Conservation (phyloP, 441 rosid genomes). For the Aleurites moluccanus region DNA sequence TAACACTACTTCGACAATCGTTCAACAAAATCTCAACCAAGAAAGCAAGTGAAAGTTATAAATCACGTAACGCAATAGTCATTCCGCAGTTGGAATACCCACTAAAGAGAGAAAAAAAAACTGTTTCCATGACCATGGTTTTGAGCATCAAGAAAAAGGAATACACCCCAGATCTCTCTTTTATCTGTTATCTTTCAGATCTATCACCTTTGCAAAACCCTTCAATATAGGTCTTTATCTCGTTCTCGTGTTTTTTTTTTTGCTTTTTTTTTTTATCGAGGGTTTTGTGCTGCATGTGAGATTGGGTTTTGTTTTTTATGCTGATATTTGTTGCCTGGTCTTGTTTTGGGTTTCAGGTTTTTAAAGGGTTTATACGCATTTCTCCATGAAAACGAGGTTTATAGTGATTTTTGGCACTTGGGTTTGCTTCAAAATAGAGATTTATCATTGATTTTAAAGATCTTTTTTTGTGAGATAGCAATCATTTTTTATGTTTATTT, state of each 20-base stretch:
- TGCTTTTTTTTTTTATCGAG: constrained; percentile 1
- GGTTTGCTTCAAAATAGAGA: constrained; percentile 24
- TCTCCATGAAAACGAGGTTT: constrained; percentile 25
- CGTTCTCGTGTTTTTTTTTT: constrained; percentile 20
- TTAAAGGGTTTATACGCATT: constrained; percentile 34
- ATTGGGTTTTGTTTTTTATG: constrained; percentile 25
- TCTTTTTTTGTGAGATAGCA: constrained; percentile 9
- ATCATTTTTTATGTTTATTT: constrained; percentile 8
- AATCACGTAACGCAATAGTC: not conserved
- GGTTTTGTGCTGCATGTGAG: constrained; percentile 47
- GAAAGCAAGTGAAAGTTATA: not conserved
- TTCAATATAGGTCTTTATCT: constrained; percentile 20
- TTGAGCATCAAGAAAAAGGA: constrained; percentile 1
- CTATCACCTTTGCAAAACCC: constrained; percentile 27
- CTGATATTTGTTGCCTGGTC: constrained; percentile 15
- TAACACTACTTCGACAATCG: not conserved
- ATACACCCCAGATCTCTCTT: constrained; percentile 15
- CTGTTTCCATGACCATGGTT: not conserved
- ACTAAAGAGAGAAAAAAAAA: not conserved
- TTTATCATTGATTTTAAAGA: constrained; percentile 30
- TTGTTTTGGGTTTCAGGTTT: constrained; percentile 34
- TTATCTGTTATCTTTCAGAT: constrained; percentile 11
- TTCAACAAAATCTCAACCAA: not conserved
- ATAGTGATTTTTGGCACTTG: constrained; percentile 23
- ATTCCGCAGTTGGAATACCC: not conserved